phyloP scores from a whole-genome alignment of 2,329 filamentous ascomycete genomes.

The Clarireedia homoeocarpa region DNA sequence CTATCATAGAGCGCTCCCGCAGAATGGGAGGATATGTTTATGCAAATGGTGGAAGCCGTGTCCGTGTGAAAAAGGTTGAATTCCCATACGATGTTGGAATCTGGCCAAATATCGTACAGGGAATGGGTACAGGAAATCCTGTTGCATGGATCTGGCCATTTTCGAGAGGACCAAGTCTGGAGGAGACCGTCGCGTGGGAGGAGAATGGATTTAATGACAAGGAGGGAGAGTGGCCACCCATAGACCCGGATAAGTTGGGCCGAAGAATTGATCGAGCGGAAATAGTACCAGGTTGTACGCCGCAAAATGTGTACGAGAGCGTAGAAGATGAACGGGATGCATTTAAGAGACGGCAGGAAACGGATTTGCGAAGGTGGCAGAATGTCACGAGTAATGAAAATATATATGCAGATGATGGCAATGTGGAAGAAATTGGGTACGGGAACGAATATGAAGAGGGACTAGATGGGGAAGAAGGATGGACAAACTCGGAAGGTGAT shows the following conservation, averaged over 20 bases:
- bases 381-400: not conserved
- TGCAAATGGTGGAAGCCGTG: conserved; percentile 39
- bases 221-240: conserved; percentile 53
- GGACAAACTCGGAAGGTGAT: conserved; percentile 72
- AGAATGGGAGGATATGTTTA: conserved; percentile 34
- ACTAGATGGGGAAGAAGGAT: conserved; percentile 47
- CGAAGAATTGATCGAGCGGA: conserved; percentile 8
- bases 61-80: conserved; percentile 57
- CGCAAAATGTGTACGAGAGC: conserved; percentile 17
- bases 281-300: conserved; percentile 1
- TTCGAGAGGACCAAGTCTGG: conserved; percentile 39
- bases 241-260: conserved; percentile 51
- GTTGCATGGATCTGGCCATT: conserved; percentile 65
- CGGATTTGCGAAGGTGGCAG: conserved; percentile 37
- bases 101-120: conserved; percentile 64
- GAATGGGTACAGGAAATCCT: conserved; percentile 63
- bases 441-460: conserved; percentile 27
- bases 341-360: conserved; percentile 42
- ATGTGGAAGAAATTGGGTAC: conserved; percentile 16
- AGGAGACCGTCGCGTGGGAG: conserved; percentile 46
- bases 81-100: conserved; percentile 78
- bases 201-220: conserved; percentile 71
- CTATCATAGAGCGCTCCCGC: conserved; percentile 41
- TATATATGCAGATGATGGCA: conserved; percentile 11
- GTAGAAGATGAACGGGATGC: conserved; percentile 36